Conservation (phyloP, 2,329 filamentous ascomycete species). For the Aspergillus alliaceus region DNA sequence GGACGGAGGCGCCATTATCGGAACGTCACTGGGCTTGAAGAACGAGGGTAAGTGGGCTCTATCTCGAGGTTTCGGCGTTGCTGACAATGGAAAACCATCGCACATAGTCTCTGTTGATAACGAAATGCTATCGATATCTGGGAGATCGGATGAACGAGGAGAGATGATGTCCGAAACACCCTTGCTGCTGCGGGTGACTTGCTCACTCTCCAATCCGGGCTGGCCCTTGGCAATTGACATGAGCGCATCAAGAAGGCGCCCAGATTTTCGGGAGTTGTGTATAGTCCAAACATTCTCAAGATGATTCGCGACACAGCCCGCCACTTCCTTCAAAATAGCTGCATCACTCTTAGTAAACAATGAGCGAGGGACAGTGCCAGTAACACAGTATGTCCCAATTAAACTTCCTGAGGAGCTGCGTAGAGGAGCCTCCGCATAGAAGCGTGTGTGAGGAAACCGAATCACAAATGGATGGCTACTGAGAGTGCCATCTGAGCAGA, state of each 20-base stretch:
- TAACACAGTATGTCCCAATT: constrained; percentile 60
- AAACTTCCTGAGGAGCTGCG: constrained; percentile 53
- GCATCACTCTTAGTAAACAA: constrained; percentile 36
- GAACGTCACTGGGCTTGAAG: neutral
- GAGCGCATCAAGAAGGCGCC: constrained; percentile 56
- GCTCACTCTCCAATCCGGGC: neutral
- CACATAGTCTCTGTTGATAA: neutral
- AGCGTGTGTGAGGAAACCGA: constrained; percentile 38
- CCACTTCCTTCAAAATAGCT: constrained; percentile 10
- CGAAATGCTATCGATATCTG: constrained; percentile 1
- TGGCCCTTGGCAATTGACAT: constrained; percentile 48
- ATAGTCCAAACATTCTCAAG: constrained; percentile 56
- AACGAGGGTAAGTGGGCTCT: neutral
- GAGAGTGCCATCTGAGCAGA: constrained; percentile 35
- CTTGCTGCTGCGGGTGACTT: neutral
- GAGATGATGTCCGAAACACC: neutral
- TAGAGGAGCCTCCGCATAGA: constrained; percentile 63
- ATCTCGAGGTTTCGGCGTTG: neutral
- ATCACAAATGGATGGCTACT: constrained; percentile 35
- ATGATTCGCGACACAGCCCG: constrained; percentile 53
- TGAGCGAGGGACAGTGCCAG: constrained; percentile 54
- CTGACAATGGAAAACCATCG: neutral
- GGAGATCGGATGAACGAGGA: constrained; percentile 5
- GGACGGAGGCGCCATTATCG: neutral
- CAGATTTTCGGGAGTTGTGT: constrained; percentile 53